These are phyloP conservation scores for Arbutus unedo DNA, from an alignment of 148 eudicot genomes.

Conservation along the genomic window DNA sequence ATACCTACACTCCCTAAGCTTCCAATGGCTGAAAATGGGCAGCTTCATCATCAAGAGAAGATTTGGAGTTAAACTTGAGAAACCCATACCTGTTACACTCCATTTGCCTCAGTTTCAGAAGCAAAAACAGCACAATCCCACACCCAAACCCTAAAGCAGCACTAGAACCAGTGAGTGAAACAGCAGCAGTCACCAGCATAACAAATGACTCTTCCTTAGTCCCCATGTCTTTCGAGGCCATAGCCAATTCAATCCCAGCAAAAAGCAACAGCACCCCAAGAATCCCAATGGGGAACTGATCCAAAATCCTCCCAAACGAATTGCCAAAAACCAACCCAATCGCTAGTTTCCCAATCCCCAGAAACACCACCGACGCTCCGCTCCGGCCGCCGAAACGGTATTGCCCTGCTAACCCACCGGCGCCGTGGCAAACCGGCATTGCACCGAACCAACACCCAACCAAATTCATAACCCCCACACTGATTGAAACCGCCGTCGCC, in stretches of 20 bases:
- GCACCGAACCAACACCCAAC: constrained; percentile 66
- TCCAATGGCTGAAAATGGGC: constrained; percentile 2
- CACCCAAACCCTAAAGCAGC: constrained; percentile 56
- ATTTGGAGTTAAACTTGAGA: not conserved
- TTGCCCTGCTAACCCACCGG: constrained; percentile 62
- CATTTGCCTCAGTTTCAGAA: constrained; percentile 44
- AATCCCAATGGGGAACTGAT: constrained; percentile 47
- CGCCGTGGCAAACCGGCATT: constrained; percentile 64
- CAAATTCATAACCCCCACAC: constrained; percentile 53
- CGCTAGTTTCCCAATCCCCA: constrained; percentile 40
- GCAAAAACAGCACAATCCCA: constrained; percentile 45
- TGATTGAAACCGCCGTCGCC: constrained; percentile 41
- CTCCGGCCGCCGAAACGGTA: constrained; percentile 54
- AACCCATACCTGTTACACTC: constrained; percentile 21
- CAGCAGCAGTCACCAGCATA: constrained; percentile 63
- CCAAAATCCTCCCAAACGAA: constrained; percentile 47
- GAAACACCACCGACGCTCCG: constrained; percentile 46
- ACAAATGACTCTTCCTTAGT: constrained; percentile 54
- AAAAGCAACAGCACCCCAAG: constrained; percentile 51
- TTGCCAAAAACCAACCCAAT: constrained; percentile 49
- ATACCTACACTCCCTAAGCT: constrained; percentile 5
- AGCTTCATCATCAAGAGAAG: constrained; percentile 21
- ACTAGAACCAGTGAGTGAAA: constrained; percentile 54
- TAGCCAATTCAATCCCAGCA: constrained; percentile 60
- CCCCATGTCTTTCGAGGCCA: constrained; percentile 58